A percentile compares a stretch with the other conserved stretches of the same genome.
Conservation (phyloP, 2,329 filamentous ascomycete genomes). For the Colletotrichum kahawae region DNA sequence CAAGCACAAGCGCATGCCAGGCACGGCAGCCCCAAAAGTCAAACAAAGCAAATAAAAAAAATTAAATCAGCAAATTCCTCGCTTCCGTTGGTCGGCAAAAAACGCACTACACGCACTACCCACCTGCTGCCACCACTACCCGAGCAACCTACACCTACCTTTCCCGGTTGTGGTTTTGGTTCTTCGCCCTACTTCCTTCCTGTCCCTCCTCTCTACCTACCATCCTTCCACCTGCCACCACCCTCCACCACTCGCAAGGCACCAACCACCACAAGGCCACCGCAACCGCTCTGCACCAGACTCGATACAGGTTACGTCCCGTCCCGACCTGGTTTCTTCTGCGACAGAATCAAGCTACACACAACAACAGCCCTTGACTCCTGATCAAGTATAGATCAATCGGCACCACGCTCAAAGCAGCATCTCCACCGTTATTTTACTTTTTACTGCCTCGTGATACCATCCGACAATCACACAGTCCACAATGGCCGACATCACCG, state of each 20-base stretch:
- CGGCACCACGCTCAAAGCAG: conserved; percentile 70
- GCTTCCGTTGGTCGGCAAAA: conserved; percentile 44
- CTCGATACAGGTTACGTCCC: conserved; percentile 47
- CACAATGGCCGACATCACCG: conserved; percentile 79
- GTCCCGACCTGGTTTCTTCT: conserved; percentile 58
- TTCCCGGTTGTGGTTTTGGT: not conserved
- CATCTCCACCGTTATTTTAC: conserved; percentile 62
- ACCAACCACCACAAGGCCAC: conserved; percentile 15
- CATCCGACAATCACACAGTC: not conserved
- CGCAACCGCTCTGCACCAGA: conserved; percentile 41
- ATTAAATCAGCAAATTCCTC: conserved; percentile 44
- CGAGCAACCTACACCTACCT: not conserved
- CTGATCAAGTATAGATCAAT: conserved; percentile 71
- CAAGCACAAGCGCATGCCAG: conserved; percentile 30
- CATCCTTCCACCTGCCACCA: conserved; percentile 32
- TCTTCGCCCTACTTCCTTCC: not conserved
- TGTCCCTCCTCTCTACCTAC: not conserved
- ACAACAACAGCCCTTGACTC: conserved; percentile 51
- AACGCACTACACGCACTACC: conserved; percentile 3
- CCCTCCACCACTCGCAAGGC: conserved; percentile 3
- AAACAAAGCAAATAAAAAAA: conserved; percentile 42
- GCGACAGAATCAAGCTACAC: conserved; percentile 50
- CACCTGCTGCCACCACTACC: not conserved
- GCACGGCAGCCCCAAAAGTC: conserved; percentile 31
- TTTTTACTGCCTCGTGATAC: conserved; percentile 56